phyloP scores from a whole-genome alignment of 169 alveolate genomes.

The Plasmodium adleri region DNA sequence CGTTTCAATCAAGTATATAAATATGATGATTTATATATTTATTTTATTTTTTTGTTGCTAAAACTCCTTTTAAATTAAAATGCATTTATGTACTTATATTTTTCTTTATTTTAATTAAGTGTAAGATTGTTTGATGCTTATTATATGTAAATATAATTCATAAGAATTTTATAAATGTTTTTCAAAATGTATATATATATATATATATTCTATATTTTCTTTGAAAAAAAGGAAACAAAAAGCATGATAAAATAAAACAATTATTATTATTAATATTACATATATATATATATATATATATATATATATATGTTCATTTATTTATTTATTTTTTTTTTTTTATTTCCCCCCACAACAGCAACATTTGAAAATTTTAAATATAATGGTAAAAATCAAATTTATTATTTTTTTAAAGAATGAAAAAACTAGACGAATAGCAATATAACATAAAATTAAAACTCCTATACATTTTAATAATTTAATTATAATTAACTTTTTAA shows the following conservation, averaged over 20 bases:
- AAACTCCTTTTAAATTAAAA: too few relatives aligned
- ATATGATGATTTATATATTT: too few relatives aligned
- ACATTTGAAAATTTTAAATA: conserved; percentile 43
- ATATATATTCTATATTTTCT: not conserved
- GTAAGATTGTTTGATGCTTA: too few relatives aligned
- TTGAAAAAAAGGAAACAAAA: not conserved
- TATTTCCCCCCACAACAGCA: conserved; percentile 73
- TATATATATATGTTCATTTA: not conserved
- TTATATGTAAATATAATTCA: too few relatives aligned
- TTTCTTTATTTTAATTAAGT: too few relatives aligned
- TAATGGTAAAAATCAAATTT: conserved; percentile 16
- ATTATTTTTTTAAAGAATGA: conserved; percentile 34
- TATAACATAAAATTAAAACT: conserved; percentile 19
- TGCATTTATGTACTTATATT: too few relatives aligned
- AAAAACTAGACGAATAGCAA: conserved; percentile 16
- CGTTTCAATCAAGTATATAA: too few relatives aligned
- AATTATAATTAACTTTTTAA: conserved; percentile 46
- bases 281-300: too few relatives aligned
- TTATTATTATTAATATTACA: not conserved
- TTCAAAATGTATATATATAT: not conserved
- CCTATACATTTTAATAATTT: conserved; percentile 26
- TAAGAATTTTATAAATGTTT: too few relatives aligned
- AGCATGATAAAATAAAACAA: conserved; percentile 6
- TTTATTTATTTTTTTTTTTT: not conserved
- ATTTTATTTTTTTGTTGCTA: too few relatives aligned